phyloP scores from a whole-genome alignment of 768 basidiomycete species.

The Nevesoporus exiguus region DNA sequence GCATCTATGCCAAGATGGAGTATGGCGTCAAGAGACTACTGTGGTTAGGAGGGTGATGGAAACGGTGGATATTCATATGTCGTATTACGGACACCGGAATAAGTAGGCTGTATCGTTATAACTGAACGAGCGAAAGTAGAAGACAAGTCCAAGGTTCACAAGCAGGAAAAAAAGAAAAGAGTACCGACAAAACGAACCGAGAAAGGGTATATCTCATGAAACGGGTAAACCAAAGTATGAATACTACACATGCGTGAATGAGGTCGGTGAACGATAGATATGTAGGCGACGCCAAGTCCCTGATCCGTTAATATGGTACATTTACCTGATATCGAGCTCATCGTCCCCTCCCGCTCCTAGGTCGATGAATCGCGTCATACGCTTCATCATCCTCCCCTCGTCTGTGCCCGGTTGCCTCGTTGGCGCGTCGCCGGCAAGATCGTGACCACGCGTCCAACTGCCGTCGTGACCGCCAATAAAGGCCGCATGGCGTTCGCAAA shows the following conservation, averaged over 20 bases:
- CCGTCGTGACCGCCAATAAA: slow-evolving; percentile 24
- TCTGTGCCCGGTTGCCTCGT: slow-evolving; percentile 23
- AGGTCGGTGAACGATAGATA: slow-evolving; percentile 16
- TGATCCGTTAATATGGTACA: slow-evolving; percentile 17
- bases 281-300: slow-evolving; percentile 13
- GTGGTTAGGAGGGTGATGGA: slow-evolving; percentile 71
- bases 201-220: slow-evolving; percentile 26
- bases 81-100: slow-evolving; percentile 11
- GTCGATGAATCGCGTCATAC: slow-evolving; percentile 81
- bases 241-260: slow-evolving; percentile 20
- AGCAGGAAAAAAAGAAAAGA: background rate
- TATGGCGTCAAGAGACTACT: slow-evolving; percentile 87
- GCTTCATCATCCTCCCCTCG: slow-evolving; percentile 60
- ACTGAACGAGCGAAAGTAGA: slow-evolving; percentile 1
- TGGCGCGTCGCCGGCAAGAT: slow-evolving; percentile 7
- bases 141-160: slow-evolving; percentile 6
- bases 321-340: slow-evolving; percentile 32
- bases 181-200: slow-evolving; percentile 17
- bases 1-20: slow-evolving; percentile 88
- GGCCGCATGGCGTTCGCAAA: slow-evolving; percentile 78
- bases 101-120: slow-evolving; percentile 16
- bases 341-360: slow-evolving; percentile 37
- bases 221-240: slow-evolving; percentile 12
- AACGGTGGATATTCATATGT: background rate
- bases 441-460: slow-evolving; percentile 20